Evolutionary conservation across 1,284 basidiomycete genomes (phyloP).

Genomic region (Sutorius eximius): DNA sequence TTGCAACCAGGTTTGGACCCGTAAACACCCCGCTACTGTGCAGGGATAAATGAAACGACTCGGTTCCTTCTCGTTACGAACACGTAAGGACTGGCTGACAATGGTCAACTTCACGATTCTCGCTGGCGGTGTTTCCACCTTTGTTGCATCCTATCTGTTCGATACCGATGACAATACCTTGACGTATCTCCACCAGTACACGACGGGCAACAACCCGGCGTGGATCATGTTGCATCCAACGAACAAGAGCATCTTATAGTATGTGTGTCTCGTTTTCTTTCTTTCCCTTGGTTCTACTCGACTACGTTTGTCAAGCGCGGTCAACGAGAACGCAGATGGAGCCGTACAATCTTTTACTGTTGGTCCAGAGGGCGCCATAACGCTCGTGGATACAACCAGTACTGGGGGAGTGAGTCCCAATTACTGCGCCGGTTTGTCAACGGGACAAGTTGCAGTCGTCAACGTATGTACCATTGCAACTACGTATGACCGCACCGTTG

Average conservation of each 20-base stretch:
- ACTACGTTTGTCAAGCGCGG: constrained; percentile 41
- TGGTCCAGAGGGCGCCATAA: constrained; percentile 43
- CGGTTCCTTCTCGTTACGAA: background rate
- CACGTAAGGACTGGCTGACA: background rate
- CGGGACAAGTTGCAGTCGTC: constrained; percentile 58
- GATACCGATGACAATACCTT: background rate
- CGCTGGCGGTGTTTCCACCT: background rate
- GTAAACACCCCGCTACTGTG: background rate
- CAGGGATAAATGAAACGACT: background rate
- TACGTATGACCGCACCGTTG: background rate
- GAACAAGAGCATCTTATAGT: constrained; percentile 57
- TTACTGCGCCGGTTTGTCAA: constrained; percentile 50
- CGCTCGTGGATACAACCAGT: constrained; percentile 45
- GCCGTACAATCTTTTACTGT: constrained; percentile 60
- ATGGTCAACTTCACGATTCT: background rate
- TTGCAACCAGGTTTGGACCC: constrained; percentile 16
- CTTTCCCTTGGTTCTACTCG: background rate
- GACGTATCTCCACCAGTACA: background rate
- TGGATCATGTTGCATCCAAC: constrained; percentile 48
- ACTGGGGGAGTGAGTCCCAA: constrained; percentile 55
- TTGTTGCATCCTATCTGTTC: background rate
- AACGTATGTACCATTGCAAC: constrained; percentile 41
- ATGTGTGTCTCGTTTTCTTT: constrained; percentile 12
- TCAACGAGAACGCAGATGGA: constrained; percentile 55
- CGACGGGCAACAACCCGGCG: constrained; percentile 36